These are phyloP conservation scores for Globisporangium recalcitrans DNA, from an alignment of 352 stramenopile species.

Conservation along the genomic window DNA sequence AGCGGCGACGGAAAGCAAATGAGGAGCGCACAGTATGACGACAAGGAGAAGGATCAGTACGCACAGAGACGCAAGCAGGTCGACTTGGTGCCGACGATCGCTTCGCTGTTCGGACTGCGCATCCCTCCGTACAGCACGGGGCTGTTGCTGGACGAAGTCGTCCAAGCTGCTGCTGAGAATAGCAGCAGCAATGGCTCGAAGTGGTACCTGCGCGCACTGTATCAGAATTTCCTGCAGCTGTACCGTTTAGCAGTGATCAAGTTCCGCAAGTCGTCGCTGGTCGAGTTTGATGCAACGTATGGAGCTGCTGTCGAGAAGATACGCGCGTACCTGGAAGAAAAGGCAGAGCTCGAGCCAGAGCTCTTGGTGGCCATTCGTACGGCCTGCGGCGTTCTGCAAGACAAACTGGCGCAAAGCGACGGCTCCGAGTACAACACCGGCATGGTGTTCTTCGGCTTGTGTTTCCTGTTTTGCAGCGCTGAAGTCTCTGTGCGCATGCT, in stretches of 20 bases:
- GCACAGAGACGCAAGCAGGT: slow-evolving; percentile 48
- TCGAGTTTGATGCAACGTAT: slow-evolving; percentile 30
- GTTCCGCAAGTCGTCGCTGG: slow-evolving; percentile 26
- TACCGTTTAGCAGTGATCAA: slow-evolving; percentile 42
- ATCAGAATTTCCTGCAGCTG: slow-evolving; percentile 63
- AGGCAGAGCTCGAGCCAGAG: not conserved
- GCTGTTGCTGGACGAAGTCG: slow-evolving; percentile 52
- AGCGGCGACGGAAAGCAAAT: slow-evolving; percentile 35
- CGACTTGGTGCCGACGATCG: slow-evolving; percentile 83
- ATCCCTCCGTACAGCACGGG: slow-evolving; percentile 71
- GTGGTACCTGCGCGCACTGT: slow-evolving; percentile 27
- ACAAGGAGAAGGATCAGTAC: slow-evolving; percentile 4
- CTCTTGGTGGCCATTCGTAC: slow-evolving; percentile 20
- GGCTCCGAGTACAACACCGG: slow-evolving; percentile 68
- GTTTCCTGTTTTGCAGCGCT: slow-evolving; percentile 30
- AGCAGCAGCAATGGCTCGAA: not conserved
- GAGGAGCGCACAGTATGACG: not conserved
- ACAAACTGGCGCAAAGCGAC: slow-evolving; percentile 50
- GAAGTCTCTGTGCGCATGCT: slow-evolving; percentile 16
- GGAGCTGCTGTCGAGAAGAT: slow-evolving; percentile 20
- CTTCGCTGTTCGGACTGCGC: slow-evolving; percentile 56
- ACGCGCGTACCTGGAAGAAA: slow-evolving; percentile 8
- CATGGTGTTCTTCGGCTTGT: slow-evolving; percentile 33
- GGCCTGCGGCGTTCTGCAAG: slow-evolving; percentile 45
- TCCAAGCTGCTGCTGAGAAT: slow-evolving; percentile 25